These are phyloP conservation scores for Thalassiosira profunda DNA, from an alignment of 108 stramenopile genomes.

Conservation along the genomic window DNA sequence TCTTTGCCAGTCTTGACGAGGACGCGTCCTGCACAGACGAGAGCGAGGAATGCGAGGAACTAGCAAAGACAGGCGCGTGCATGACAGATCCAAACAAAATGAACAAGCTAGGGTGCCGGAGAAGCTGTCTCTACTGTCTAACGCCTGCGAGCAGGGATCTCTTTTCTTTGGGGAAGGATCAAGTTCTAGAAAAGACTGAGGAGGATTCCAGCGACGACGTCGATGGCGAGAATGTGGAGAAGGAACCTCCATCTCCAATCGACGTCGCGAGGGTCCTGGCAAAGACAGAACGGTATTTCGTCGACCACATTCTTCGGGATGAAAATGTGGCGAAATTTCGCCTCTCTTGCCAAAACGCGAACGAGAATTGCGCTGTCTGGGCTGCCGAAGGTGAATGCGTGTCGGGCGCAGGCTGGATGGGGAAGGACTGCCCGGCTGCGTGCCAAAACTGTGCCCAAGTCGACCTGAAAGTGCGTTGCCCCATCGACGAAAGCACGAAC, in stretches of 20 bases:
- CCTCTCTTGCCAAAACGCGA: slow-evolving; percentile 27
- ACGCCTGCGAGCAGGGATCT: slow-evolving; percentile 13
- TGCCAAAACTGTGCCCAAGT: slow-evolving; percentile 35
- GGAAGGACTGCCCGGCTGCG: slow-evolving; percentile 41
- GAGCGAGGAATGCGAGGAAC: slow-evolving; percentile 18
- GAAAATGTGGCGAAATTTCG: slow-evolving; percentile 33
- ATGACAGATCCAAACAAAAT: slow-evolving; percentile 24
- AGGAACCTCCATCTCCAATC: slow-evolving; percentile 9
- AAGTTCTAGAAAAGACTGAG: slow-evolving; percentile 12
- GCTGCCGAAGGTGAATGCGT: slow-evolving; percentile 41
- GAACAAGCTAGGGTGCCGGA: slow-evolving; percentile 24
- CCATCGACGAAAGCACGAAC: slow-evolving; percentile 29
- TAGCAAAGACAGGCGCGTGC: slow-evolving; percentile 13
- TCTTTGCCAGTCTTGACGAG: slow-evolving; percentile 17
- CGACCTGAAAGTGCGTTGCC: slow-evolving; percentile 54
- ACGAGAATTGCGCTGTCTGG: slow-evolving; percentile 31
- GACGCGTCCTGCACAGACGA: slow-evolving; percentile 18
- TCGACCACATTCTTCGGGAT: too few relatives aligned
- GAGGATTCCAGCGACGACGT: slow-evolving; percentile 7
- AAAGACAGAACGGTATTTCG: slow-evolving; percentile 45
- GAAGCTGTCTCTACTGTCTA: slow-evolving; percentile 36
- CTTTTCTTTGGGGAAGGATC: slow-evolving; percentile 11
- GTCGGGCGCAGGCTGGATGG: slow-evolving; percentile 20
- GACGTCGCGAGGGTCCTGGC: slow-evolving; percentile 23
- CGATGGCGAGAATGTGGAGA: slow-evolving; percentile 7